phyloP scores from a whole-genome alignment of 2,329 filamentous ascomycete species.

The Colletotrichum lindemuthianum region DNA sequence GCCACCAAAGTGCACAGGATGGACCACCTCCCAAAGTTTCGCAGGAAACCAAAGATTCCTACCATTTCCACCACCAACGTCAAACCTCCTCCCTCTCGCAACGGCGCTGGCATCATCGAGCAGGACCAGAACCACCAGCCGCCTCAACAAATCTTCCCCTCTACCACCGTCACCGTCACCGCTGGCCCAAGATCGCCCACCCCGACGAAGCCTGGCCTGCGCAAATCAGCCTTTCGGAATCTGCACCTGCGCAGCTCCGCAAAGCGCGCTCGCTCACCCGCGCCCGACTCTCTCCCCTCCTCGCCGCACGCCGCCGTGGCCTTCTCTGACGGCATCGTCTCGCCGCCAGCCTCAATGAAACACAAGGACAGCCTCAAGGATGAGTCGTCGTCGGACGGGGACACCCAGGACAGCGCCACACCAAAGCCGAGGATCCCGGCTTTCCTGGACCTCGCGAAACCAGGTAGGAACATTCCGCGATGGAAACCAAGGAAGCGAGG shows the following conservation, averaged over 20 bases:
- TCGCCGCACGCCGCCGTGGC: slow-evolving; percentile 43
- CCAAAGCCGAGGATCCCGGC: slow-evolving; percentile 46
- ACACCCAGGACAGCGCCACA: slow-evolving; percentile 9
- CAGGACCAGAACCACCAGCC: slow-evolving; percentile 37
- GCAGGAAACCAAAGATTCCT: slow-evolving; percentile 56
- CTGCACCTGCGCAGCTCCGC: slow-evolving; percentile 56
- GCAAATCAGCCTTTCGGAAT: slow-evolving; percentile 54
- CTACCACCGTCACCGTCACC: slow-evolving; percentile 33
- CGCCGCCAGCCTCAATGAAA: slow-evolving; percentile 33
- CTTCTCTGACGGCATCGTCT: slow-evolving; percentile 47
- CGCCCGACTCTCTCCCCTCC: slow-evolving; percentile 40
- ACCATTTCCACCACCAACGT: slow-evolving; percentile 52
- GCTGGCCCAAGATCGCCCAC: slow-evolving; percentile 19
- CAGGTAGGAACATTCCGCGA: slow-evolving; percentile 44
- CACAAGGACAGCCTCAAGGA: slow-evolving; percentile 27
- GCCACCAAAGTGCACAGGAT: slow-evolving; percentile 40
- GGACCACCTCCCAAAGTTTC: slow-evolving; percentile 55
- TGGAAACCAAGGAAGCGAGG: slow-evolving; percentile 20
- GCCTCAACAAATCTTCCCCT: slow-evolving; percentile 36
- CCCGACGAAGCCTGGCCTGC: slow-evolving; percentile 40
- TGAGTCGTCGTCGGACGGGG: slow-evolving; percentile 16
- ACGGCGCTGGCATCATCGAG: slow-evolving; percentile 40
- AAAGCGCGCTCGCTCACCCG: slow-evolving; percentile 59
- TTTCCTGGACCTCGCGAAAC: slow-evolving; percentile 50
- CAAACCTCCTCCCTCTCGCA: slow-evolving; percentile 37